phyloP scores from a whole-genome alignment of 2,329 filamentous ascomycete species.

The Diaporthe vexans region DNA sequence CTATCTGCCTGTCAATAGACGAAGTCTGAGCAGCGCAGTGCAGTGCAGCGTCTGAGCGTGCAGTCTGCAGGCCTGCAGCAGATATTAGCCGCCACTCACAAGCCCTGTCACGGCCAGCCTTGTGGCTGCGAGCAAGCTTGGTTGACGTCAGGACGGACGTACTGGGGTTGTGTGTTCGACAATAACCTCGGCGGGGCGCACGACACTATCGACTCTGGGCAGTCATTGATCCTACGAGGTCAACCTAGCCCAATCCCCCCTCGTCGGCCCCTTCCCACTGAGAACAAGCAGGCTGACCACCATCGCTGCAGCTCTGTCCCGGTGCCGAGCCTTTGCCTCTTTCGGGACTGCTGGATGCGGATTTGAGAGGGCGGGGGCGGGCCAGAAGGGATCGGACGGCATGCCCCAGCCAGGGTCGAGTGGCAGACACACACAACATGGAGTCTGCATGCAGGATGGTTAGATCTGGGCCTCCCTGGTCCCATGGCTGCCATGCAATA shows the following conservation, averaged over 20 bases:
- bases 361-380: background rate
- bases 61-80: constrained; percentile 16
- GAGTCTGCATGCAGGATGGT: background rate
- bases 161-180: background rate
- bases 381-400: constrained; percentile 19
- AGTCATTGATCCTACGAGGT: background rate
- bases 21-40: background rate
- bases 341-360: constrained; percentile 1
- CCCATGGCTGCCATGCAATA: constrained; percentile 11
- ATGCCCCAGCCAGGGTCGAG: background rate
- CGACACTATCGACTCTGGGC: constrained; percentile 27
- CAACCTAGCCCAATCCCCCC: background rate
- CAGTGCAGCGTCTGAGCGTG: constrained; percentile 17
- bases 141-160: constrained; percentile 13
- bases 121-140: background rate
- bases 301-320: constrained; percentile 21
- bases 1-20: background rate
- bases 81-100: constrained; percentile 27
- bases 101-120: constrained; percentile 7
- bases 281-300: constrained; percentile 17
- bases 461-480: constrained; percentile 4
- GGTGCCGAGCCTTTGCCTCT: constrained; percentile 23
- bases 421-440: background rate
- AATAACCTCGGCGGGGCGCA: background rate
- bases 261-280: constrained; percentile 1